Base-by-base conservation (phyloP, 2,329 filamentous ascomycete species). In the Colletotrichum neosansevieriae region DNA sequence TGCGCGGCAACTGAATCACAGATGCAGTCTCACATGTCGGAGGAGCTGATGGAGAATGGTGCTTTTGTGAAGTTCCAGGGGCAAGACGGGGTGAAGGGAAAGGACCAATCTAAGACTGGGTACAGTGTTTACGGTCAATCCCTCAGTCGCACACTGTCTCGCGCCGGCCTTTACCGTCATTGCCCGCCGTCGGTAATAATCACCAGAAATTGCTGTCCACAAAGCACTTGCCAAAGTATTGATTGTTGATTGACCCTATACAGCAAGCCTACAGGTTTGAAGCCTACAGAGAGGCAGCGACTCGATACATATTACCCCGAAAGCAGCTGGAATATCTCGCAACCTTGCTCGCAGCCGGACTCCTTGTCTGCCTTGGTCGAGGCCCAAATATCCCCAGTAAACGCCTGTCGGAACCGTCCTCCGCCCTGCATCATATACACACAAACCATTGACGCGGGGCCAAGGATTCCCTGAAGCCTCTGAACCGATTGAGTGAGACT, bases 391-490 rank as follows among this genome's bases (percentile, higher is more conserved):
- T 49, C 56, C 49, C 66, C 34, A 54, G 36, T 57, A 66, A 67
- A 69, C 66, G 66, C 66, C 66, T 56, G 36, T 44, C 53, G 57
- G 49, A 60, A 42, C 54, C 56, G 36, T 62, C 56, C 24, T 56
- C 36, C 29, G 29, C 29, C 65, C 44, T 44, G 56, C 42, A 49
- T 54, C 56, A 60, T 69, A 32, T 60, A 66, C 66, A 66, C 49
- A 56, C 56, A 44, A 57, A 58, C 6, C 24, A 49, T 40, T 44
- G 34, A 17, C 19, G 42, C 49, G 17, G 11, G 29, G 40, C 44
- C 32, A 40, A 21, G 32, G 15, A n/a, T 42, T 17, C 29, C 24
- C 6, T 24, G 50, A 79, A 54, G 79, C 49, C 76, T 82, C 70
- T 81, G 80, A 53, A 32, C 10, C 4, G 24, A 60, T 60, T 32